phyloP scores from a whole-genome alignment of 2,329 filamentous ascomycete species.

The Stemphylium lycopersici region DNA sequence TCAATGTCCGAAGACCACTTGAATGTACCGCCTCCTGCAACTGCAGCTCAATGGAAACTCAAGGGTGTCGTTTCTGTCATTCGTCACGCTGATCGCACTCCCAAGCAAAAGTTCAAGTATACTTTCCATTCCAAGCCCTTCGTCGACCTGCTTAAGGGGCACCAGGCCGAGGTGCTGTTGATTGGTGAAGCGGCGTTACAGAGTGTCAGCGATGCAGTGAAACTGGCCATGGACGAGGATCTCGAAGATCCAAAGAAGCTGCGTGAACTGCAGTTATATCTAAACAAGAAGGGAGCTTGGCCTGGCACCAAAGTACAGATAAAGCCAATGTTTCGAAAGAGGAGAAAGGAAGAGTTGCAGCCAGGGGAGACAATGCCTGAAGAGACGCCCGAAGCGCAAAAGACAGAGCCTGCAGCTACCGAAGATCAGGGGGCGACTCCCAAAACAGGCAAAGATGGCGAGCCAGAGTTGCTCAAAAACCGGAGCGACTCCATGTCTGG shows the following conservation, averaged over 20 bases:
- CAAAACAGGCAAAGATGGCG: constrained; percentile 19
- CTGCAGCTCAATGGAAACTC: constrained; percentile 95
- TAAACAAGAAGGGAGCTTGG: constrained; percentile 92
- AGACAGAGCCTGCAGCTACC: constrained; percentile 21
- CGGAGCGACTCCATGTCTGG: constrained; percentile 83
- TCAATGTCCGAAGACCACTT: constrained; percentile 43
- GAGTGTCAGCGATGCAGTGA: constrained; percentile 88
- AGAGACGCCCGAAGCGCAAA: constrained; percentile 35
- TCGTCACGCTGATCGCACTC: constrained; percentile 93
- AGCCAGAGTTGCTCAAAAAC: constrained; percentile 33
- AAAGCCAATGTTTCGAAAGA: constrained; percentile 97
- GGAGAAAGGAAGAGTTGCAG: constrained; percentile 68
- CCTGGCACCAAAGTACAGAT: constrained; percentile 98
- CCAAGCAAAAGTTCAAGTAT: constrained; percentile 99
- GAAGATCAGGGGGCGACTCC: constrained; percentile 32
- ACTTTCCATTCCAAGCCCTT: constrained; percentile 98
- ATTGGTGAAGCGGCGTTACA: constrained; percentile 88
- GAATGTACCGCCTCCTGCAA: constrained; percentile 58
- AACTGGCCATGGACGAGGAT: constrained; percentile 75
- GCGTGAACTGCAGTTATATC: constrained; percentile 80
- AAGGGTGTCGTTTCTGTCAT: constrained; percentile 98
- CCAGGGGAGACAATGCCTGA: constrained; percentile 41
- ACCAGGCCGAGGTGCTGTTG: constrained; percentile 93
- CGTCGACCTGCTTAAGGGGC: constrained; percentile 90
- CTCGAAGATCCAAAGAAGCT: constrained; percentile 88